Percentiles rank a stretch among this genome's conserved stretches.
Conservation (phyloP, 768 basidiomycete species). For the Lactarius vividus region DNA sequence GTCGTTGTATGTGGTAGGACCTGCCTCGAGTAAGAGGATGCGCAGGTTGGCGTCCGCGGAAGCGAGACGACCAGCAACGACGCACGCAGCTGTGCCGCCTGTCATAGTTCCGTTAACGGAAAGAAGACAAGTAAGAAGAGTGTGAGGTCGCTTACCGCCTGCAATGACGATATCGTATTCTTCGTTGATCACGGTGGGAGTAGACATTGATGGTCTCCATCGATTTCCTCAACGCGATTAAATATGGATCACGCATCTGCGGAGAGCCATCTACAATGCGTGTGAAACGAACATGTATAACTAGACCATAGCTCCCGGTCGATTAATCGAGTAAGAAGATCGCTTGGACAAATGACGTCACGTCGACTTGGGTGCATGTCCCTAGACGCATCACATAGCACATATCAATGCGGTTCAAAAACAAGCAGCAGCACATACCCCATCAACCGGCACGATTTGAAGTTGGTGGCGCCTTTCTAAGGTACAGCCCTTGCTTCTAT, state of each 20-base stretch:
- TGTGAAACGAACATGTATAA: background rate
- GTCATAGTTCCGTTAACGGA: background rate
- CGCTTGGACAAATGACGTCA: background rate
- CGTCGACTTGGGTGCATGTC: background rate
- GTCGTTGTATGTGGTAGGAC: slow-evolving; percentile 48
- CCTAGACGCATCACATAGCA: background rate
- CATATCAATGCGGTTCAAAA: too few species aligned
- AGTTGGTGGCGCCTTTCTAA: too few species aligned
- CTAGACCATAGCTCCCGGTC: background rate
- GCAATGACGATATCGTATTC: slow-evolving; percentile 54
- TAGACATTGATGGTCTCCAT: background rate
- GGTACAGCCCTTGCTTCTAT: too few species aligned
- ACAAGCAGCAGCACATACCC: too few species aligned
- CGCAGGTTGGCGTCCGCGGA: slow-evolving; percentile 51
- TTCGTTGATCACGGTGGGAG: background rate
- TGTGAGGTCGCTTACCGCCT: slow-evolving; percentile 43
- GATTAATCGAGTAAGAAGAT: background rate
- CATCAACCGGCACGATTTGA: too few species aligned
- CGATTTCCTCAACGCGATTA: background rate
- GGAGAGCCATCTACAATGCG: background rate
- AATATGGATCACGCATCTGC: background rate
- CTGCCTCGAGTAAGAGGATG: slow-evolving; percentile 61
- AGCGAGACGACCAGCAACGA: slow-evolving; percentile 55
- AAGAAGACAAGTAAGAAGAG: background rate
- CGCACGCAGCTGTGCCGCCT: slow-evolving; percentile 53